Evolutionary conservation across 768 basidiomycete genomes (phyloP).

Genomic region (Tylopilus sp.): DNA sequence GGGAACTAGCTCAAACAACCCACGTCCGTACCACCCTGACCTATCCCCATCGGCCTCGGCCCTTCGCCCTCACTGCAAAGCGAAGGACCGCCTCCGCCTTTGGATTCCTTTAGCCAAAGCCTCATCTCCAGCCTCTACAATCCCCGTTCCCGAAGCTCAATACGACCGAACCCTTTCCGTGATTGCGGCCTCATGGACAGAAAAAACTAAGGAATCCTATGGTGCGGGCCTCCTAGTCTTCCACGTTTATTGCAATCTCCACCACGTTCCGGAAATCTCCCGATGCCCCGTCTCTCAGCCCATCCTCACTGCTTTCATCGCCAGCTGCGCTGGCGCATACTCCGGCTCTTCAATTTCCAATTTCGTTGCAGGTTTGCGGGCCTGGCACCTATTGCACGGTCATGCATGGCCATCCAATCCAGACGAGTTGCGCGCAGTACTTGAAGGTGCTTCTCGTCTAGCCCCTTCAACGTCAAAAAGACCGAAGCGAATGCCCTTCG

Average conservation of each 20-base stretch:
- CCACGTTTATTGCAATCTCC: slow-evolving; percentile 40
- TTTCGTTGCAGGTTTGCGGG: slow-evolving; percentile 37
- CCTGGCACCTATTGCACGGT: slow-evolving; percentile 41
- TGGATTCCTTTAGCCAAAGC: too few species aligned
- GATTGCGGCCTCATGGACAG: too few species aligned
- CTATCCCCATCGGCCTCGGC: too few species aligned
- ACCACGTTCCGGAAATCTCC: slow-evolving; percentile 31
- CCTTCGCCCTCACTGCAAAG: too few species aligned
- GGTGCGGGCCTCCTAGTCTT: slow-evolving; percentile 36
- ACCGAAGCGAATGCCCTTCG: not conserved
- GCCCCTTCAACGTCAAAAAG: not conserved
- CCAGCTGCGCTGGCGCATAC: slow-evolving; percentile 24
- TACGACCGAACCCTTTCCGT: too few species aligned
- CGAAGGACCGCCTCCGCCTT: too few species aligned
- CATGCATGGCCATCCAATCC: not conserved
- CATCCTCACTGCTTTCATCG: slow-evolving; percentile 30
- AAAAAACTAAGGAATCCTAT: slow-evolving; percentile 34
- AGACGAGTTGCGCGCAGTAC: not conserved
- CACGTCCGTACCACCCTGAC: too few species aligned
- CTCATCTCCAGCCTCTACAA: too few species aligned
- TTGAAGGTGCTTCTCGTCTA: not conserved
- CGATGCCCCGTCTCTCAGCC: slow-evolving; percentile 14
- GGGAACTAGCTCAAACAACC: too few species aligned
- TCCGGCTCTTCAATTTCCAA: slow-evolving; percentile 33
- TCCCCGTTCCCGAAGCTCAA: too few species aligned